A percentile compares a stretch with the other conserved stretches of the same genome.
Conservation (phyloP, 2,329 filamentous ascomycete genomes). For the Aspergillus neoniger region DNA sequence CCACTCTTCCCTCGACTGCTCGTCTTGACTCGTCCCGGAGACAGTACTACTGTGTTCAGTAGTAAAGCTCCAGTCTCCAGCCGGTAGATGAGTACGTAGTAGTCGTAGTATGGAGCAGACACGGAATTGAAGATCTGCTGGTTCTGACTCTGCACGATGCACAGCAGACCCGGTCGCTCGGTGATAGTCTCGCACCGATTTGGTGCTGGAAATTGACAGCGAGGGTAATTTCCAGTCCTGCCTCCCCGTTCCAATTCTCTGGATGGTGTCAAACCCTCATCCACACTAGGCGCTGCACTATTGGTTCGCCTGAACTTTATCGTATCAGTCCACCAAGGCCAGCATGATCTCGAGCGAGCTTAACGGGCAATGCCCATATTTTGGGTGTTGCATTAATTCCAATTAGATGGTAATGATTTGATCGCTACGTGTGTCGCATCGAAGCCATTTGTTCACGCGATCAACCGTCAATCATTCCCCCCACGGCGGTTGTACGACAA, state of each 20-base stretch:
- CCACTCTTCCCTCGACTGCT: neutral
- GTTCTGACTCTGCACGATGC: neutral
- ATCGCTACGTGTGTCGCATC: neutral
- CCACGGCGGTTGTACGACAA: neutral
- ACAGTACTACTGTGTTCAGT: neutral
- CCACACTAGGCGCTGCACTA: constrained; percentile 8
- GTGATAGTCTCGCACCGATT: neutral
- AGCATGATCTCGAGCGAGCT: neutral
- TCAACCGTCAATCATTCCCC: neutral
- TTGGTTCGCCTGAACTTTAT: constrained; percentile 10
- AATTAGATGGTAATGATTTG: neutral
- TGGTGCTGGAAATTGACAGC: neutral
- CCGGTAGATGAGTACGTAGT: too few relatives aligned
- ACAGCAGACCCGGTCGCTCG: neutral
- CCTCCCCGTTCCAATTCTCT: neutral
- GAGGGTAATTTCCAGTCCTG: constrained; percentile 1
- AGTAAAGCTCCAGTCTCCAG: neutral
- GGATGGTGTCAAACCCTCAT: neutral
- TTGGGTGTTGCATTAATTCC: neutral
- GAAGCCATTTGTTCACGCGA: neutral
- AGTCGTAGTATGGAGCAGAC: neutral
- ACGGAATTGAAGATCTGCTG: neutral
- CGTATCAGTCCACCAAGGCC: neutral
- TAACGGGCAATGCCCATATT: neutral
- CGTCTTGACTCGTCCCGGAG: constrained; percentile 1